Conservation (phyloP, 2,329 filamentous ascomycete species). For the Niveomyces coronatus region DNA sequence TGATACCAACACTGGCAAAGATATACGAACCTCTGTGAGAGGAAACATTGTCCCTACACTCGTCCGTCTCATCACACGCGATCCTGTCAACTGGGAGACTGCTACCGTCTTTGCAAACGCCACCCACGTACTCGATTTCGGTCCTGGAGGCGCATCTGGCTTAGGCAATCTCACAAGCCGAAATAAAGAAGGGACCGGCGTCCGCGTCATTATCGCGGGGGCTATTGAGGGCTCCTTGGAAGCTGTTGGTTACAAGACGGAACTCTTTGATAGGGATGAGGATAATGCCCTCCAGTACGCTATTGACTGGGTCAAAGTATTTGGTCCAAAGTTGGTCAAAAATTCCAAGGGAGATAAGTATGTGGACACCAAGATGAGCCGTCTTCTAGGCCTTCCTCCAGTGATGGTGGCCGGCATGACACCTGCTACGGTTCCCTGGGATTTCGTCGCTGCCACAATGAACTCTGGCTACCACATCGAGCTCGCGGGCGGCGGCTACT, state of each 20-base stretch:
- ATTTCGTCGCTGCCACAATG: conserved; percentile 88
- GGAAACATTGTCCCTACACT: conserved; percentile 79
- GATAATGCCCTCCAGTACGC: conserved; percentile 92
- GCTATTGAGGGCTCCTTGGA: conserved; percentile 81
- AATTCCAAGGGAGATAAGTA: conserved; percentile 83
- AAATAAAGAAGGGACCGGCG: conserved; percentile 97
- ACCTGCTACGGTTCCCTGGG: conserved; percentile 77
- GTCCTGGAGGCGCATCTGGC: conserved; percentile 91
- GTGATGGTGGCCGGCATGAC: conserved; percentile 94
- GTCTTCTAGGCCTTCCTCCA: conserved; percentile 73
- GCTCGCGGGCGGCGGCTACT: conserved; percentile 83
- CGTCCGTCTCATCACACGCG: conserved; percentile 86
- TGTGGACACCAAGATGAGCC: conserved; percentile 94
- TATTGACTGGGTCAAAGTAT: conserved; percentile 95
- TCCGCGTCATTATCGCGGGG: conserved; percentile 90
- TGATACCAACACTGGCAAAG: conserved; percentile 80
- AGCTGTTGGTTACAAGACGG: conserved; percentile 95
- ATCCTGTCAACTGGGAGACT: conserved; percentile 92
- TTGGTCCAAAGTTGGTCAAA: conserved; percentile 83
- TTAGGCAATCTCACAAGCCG: conserved; percentile 93
- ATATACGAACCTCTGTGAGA: conserved; percentile 59
- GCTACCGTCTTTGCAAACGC: conserved; percentile 84
- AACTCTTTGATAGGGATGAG: conserved; percentile 92
- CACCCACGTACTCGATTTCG: conserved; percentile 93
- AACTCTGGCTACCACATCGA: conserved; percentile 93